Percentiles rank a stretch among this genome's conserved stretches.
Conservation (phyloP, 257 asterid species). For the Gentiana dahurica region DNA sequence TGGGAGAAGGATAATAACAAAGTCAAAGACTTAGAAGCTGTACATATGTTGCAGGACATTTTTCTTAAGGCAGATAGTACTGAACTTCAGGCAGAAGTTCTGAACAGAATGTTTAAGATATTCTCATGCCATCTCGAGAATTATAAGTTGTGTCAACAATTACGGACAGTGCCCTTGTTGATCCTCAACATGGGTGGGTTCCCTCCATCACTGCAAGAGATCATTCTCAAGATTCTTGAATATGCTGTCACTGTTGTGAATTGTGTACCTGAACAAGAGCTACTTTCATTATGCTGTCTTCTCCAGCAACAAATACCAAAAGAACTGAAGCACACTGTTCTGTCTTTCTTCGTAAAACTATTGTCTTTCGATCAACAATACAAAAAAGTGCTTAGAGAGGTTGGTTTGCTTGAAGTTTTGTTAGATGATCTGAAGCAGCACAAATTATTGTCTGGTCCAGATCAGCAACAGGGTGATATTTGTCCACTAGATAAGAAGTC, state of each 20-base stretch:
- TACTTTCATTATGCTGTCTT: conserved; percentile 92
- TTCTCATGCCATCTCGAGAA: conserved; percentile 94
- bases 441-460: conserved; percentile 62
- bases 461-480: conserved; percentile 40
- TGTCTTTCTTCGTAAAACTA: conserved; percentile 88
- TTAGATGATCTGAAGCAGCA: conserved; percentile 95
- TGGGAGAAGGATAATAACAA: conserved; percentile 86
- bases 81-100: conserved; percentile 87
- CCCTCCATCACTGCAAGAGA: conserved; percentile 77
- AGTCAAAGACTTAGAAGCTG: conserved; percentile 95
- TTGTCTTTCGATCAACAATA: conserved; percentile 94
- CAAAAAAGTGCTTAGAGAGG: conserved; percentile 91
- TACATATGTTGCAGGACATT: conserved; percentile 91
- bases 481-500: conserved; percentile 51
- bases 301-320: conserved; percentile 87
- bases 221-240: conserved; percentile 92
- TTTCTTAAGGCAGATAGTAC: conserved; percentile 83
- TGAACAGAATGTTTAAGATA: conserved; percentile 85
- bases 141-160: conserved; percentile 85
- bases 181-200: conserved; percentile 95
- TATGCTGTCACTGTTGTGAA: conserved; percentile 94
- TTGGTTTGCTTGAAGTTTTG: conserved; percentile 93
- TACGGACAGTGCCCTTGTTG: conserved; percentile 92
- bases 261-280: conserved; percentile 93
- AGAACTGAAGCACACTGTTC: conserved; percentile 67